These are phyloP conservation scores for Ochetophila trinervis DNA, from an alignment of 306 rosid genomes.

Conservation along the genomic window DNA sequence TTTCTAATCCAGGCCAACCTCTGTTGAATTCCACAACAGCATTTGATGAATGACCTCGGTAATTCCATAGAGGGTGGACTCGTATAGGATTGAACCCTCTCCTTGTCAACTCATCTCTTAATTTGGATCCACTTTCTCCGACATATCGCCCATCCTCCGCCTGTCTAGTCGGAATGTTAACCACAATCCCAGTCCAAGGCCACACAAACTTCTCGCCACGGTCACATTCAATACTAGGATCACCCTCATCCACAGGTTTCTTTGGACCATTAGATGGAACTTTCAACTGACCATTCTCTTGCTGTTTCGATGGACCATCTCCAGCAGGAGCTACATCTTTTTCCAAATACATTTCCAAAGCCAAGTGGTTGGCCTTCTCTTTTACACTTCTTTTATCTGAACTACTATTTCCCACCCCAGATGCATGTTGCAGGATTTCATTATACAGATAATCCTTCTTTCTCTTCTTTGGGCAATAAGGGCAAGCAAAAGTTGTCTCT, in stretches of 20 bases:
- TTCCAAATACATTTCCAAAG: slow-evolving; percentile 64
- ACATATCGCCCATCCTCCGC: slow-evolving; percentile 59
- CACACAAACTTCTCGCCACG: slow-evolving; percentile 71
- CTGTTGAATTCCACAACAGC: slow-evolving; percentile 82
- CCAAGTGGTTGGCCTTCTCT: slow-evolving; percentile 83
- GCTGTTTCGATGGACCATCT: slow-evolving; percentile 44
- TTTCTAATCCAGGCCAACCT: slow-evolving; percentile 73
- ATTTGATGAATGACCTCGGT: slow-evolving; percentile 70
- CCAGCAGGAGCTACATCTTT: slow-evolving; percentile 38
- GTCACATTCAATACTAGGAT: slow-evolving; percentile 40
- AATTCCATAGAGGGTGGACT: slow-evolving; percentile 64
- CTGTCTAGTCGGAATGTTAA: slow-evolving; percentile 67
- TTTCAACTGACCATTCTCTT: too few species aligned
- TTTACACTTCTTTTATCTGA: slow-evolving; percentile 64
- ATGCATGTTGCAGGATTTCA: slow-evolving; percentile 83
- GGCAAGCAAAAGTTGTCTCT: slow-evolving; percentile 60
- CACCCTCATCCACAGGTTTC: slow-evolving; percentile 35
- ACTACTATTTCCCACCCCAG: slow-evolving; percentile 84
- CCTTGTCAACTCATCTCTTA: slow-evolving; percentile 70
- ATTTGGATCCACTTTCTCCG: slow-evolving; percentile 88
- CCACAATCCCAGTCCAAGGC: slow-evolving; percentile 94
- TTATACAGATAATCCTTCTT: slow-evolving; percentile 49
- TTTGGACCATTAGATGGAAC: slow-evolving; percentile 56
- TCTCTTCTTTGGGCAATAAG: slow-evolving; percentile 67
- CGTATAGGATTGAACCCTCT: slow-evolving; percentile 75